phyloP scores from a whole-genome alignment of 164 flowering plant species.

The Macadamia integrifolia region DNA sequence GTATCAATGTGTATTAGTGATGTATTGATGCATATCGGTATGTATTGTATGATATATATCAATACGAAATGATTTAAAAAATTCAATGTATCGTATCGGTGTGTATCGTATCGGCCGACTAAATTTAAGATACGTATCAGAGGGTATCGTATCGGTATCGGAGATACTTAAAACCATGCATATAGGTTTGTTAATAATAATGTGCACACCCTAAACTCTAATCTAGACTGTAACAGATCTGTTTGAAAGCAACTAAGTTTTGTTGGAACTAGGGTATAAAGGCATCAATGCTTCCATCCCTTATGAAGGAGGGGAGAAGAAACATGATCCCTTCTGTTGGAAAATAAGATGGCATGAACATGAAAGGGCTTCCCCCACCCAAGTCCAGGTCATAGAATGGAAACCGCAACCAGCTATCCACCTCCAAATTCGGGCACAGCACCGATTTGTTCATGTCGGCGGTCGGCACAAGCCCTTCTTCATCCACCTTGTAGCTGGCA shows the following conservation, averaged over 20 bases:
- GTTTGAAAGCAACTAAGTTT: slow-evolving; percentile 19
- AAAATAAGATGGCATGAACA: slow-evolving; percentile 25
- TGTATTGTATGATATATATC: no score
- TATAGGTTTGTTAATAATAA: no score
- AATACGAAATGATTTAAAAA: no score
- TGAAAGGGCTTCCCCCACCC: slow-evolving; percentile 26
- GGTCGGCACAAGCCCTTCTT: slow-evolving; percentile 22
- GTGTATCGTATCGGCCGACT: no score
- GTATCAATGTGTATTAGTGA: no score
- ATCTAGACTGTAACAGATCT: slow-evolving; percentile 22
- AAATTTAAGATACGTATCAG: no score
- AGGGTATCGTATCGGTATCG: no score
- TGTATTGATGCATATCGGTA: no score
- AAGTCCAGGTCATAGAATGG: slow-evolving; percentile 35
- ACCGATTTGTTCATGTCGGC: slow-evolving; percentile 17
- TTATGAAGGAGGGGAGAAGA: slow-evolving; percentile 26
- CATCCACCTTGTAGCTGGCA: slow-evolving; percentile 14
- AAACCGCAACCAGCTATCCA: slow-evolving; percentile 31
- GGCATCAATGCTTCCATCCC: slow-evolving; percentile 33
- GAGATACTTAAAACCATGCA: no score
- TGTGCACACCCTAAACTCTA: no score
- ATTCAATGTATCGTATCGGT: no score
- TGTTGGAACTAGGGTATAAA: slow-evolving; percentile 17
- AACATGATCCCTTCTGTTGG: slow-evolving; percentile 32
- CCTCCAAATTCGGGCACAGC: slow-evolving; percentile 27